A percentile compares a stretch with the other conserved stretches of the same genome.
Evolutionary conservation across 192 early-diverging fungal genomes (phyloP).

Genomic region (Neocallimastix lanati): DNA sequence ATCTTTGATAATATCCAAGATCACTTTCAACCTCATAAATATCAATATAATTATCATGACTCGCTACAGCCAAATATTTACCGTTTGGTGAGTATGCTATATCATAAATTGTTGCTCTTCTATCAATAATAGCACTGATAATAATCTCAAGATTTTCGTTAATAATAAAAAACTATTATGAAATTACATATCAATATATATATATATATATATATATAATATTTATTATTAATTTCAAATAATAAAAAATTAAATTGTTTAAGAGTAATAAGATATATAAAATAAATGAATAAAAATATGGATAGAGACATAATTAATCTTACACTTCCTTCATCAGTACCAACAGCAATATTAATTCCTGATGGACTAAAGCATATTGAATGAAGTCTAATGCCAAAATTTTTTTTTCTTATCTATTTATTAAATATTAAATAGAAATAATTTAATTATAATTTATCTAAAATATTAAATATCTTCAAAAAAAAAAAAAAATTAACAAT

Average conservation of each 20-base stretch:
- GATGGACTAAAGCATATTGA: not conserved
- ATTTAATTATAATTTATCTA: no score
- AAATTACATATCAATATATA: no score
- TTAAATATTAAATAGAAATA: no score
- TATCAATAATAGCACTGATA: conserved; percentile 4
- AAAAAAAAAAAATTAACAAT: no score
- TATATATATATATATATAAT: no score
- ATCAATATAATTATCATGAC: conserved; percentile 12
- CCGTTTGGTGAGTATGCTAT: conserved; percentile 11
- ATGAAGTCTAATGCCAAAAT: not conserved
- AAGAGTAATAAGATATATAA: no score
- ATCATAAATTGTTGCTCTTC: conserved; percentile 10
- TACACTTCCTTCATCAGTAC: conserved; percentile 12
- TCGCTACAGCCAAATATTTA: conserved; percentile 7
- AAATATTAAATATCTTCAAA: no score
- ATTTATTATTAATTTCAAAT: no score
- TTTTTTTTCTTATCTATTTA: not conserved
- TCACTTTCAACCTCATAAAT: conserved; percentile 3
- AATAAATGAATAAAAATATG: no score
- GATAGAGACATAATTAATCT: no score
- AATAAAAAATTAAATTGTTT: no score
- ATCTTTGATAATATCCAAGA: conserved; percentile 2
- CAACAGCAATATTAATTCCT: conserved; percentile 7
- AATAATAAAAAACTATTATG: conserved; percentile 10
- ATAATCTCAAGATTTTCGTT: conserved; percentile 4